These are phyloP conservation scores for Fusarium buxicola DNA, from an alignment of 2,329 filamentous ascomycete species.

Conservation along the genomic window DNA sequence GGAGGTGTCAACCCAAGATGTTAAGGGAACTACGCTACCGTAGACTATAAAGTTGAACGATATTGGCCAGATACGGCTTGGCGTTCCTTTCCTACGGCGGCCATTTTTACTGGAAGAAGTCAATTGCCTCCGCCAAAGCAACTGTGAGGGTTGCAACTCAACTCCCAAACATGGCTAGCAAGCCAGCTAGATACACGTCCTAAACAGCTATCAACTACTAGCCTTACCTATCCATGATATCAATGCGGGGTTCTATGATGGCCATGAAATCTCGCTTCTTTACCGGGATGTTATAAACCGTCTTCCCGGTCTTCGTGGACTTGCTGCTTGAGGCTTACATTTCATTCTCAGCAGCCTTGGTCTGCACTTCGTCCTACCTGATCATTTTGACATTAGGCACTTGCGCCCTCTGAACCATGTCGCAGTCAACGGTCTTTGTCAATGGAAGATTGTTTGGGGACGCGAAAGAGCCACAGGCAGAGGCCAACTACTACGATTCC, in stretches of 20 bases:
- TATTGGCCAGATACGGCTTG: slow-evolving; percentile 5
- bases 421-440: slow-evolving; percentile 1
- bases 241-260: slow-evolving; percentile 5
- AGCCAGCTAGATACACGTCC: background rate
- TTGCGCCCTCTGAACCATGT: background rate
- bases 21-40: no score
- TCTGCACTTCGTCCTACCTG: background rate
- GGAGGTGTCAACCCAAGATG: no score
- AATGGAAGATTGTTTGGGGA: slow-evolving; percentile 7
- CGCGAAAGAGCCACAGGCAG: background rate
- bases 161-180: slow-evolving; percentile 5
- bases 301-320: background rate
- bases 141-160: background rate
- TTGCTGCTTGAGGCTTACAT: background rate
- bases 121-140: background rate
- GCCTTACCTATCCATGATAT: no score
- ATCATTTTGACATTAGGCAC: background rate
- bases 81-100: background rate
- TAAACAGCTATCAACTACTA: background rate
- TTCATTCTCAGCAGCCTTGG: background rate
- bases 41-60: no score
- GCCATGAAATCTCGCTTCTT: background rate
- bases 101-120: background rate
- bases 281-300: background rate
- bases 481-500: slow-evolving; percentile 6